Percentiles rank a stretch among this genome's conserved stretches.
Evolutionary conservation across 2,329 filamentous ascomycete species (phyloP).

Genomic region (Xylariales sp.): DNA sequence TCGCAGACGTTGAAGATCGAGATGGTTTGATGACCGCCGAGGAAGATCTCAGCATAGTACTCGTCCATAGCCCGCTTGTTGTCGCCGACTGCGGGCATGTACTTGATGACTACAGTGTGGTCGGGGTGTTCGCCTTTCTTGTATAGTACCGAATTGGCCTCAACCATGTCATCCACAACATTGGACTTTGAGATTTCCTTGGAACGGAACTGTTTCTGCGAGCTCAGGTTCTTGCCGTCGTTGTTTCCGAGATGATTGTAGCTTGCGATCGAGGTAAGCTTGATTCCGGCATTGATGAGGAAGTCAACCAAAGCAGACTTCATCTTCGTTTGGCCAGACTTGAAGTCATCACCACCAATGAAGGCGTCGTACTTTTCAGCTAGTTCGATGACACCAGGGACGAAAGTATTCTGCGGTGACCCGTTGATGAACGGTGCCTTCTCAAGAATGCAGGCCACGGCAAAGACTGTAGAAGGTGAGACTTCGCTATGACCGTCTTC

Average conservation of each 20-base stretch:
- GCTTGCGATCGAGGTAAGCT: conserved; percentile 94
- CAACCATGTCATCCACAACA: conserved; percentile 99
- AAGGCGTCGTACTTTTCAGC: conserved; percentile 84
- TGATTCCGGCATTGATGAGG: conserved; percentile 97
- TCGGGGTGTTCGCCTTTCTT: conserved; percentile 90
- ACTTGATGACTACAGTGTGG: conserved; percentile 99
- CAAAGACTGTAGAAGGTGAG: conserved; percentile 93
- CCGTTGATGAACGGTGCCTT: conserved; percentile 95
- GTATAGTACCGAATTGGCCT: conserved; percentile 89
- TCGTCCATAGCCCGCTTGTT: conserved; percentile 98
- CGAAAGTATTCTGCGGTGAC: conserved; percentile 98
- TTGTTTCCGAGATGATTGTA: conserved; percentile 99
- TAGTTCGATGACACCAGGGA: conserved; percentile 84
- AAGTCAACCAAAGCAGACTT: conserved; percentile 99
- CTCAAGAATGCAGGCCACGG: conserved; percentile 90
- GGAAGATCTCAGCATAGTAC: conserved; percentile 99
- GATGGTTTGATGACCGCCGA: conserved; percentile 97
- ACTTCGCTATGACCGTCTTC: conserved; percentile 83
- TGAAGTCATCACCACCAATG: conserved; percentile 98
- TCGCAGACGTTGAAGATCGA: conserved; percentile 98
- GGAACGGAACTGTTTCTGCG: conserved; percentile 96
- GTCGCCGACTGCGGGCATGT: conserved; percentile 98
- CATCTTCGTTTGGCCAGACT: conserved; percentile 99
- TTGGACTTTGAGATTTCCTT: conserved; percentile 99
- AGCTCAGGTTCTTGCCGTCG: conserved; percentile 97